Evolutionary conservation across 139 green algal genomes (phyloP), one percentile per base, ranked within the genome.

Genomic region (Bryopsis sp.): DNA sequence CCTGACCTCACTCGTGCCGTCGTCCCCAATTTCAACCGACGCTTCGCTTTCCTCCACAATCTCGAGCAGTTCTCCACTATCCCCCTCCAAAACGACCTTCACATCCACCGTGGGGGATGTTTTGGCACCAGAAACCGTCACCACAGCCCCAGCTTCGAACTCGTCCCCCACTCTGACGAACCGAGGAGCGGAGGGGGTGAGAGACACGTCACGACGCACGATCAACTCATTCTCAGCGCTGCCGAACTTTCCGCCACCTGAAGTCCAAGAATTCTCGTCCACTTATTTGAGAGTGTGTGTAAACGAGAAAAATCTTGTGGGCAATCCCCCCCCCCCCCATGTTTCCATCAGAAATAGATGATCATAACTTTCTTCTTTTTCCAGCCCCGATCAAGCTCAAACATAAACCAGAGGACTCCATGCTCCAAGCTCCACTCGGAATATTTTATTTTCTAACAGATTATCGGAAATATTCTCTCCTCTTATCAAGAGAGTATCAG

Each of bases 71-170:
- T 29, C 59, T 5, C 33, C 59, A 31, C 38, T 67, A 24, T 67
- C 59, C 19, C 6, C 59, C 15, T 8, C 15, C 24, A 67, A 15
- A 5, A 29, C 19, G 59, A 67, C 33, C 26, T 7, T 4, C 26
- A 67, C 59, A 5, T 6, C 15, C 6, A 28, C 19, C 24, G 8
- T 33, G n/a, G n/a, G n/a, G n/a, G 43, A 54, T 54, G 43, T 19
- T 11, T 11, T 26, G 19, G 43, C 43, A 33, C 59, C 59, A 26
- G 59, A 47, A 24, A 67, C 59, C 7, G 78, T 80, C 1, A 86
- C 81, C 2, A 85, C 34, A 36, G 83, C 79, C 11, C 82, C 80
- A 1, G 78, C 80, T 39, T 76, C 58, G 66, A 88, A 88, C 4
- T 31, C 47, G 60, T 90, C 84, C 3, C 78, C 75, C 1, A 78